phyloP scores from a whole-genome alignment of 2,329 filamentous ascomycete species.

The Pseudocercospora musae region DNA sequence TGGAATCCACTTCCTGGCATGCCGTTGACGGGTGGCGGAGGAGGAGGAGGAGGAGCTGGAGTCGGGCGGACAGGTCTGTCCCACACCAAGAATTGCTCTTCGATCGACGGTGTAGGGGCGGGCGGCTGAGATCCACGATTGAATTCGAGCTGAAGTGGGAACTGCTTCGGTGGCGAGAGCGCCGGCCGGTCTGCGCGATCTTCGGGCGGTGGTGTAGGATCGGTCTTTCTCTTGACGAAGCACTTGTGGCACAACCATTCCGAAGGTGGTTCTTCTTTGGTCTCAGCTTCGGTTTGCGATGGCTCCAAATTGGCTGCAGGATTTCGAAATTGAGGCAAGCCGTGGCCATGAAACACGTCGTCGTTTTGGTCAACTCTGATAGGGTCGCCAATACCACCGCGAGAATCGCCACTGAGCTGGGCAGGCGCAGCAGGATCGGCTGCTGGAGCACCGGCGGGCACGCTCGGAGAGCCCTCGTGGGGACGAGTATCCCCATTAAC shows the following conservation, averaged over 20 bases:
- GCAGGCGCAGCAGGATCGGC: constrained; percentile 6
- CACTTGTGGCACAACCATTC: constrained; percentile 49
- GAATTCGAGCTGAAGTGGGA: constrained; percentile 27
- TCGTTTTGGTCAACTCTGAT: constrained; percentile 18
- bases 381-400: constrained; percentile 10
- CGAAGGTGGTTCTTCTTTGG: constrained; percentile 12
- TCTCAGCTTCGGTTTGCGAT: constrained; percentile 14
- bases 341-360: constrained; percentile 27
- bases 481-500: constrained; percentile 13
- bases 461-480: constrained; percentile 7
- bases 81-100: constrained; percentile 29
- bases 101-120: constrained; percentile 16
- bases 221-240: constrained; percentile 45
- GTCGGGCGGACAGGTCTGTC: constrained; percentile 25
- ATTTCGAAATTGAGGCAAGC: constrained; percentile 26
- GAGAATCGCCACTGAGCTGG: constrained; percentile 18
- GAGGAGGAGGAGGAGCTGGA: constrained; percentile 11
- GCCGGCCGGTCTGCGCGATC: constrained; percentile 25
- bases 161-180: constrained; percentile 27
- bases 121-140: constrained; percentile 18
- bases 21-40: constrained; percentile 17
- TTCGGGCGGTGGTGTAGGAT: constrained; percentile 36
- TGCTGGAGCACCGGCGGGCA: constrained; percentile 8
- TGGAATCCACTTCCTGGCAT: constrained; percentile 15
- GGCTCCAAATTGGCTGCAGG: constrained; percentile 19